Evolutionary conservation across 176 grass and related monocot genomes (phyloP), one percentile per base, ranked within the genome.

Genomic region (Otatea glauca): DNA sequence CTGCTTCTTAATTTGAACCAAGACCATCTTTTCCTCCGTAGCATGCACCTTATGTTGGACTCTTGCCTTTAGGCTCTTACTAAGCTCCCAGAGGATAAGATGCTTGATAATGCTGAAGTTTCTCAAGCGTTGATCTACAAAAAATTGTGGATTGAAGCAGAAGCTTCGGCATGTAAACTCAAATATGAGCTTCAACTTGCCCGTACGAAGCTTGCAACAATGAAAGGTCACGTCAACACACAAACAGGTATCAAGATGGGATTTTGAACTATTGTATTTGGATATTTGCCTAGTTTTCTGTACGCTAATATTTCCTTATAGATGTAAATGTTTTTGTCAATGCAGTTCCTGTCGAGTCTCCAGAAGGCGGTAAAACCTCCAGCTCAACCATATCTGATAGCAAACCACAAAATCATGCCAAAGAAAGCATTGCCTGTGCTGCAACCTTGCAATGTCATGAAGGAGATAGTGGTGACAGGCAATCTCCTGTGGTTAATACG

Each of bases 111-210:
- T 61, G 71, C 64, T 76, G 81, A 90, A 79, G 72, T 81, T 72
- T 72, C 84, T 68, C 68, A 89, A 75, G 79, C 79, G 14, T 77
- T 81, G 70, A 60, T 93, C 58, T 97, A 92, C 82, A 93, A 86
- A 79, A 93, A 88, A 44, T 76, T 93, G 62, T 97, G 92, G 95
- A 72, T 97, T 84, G 89, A 97, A 87, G 76, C 92, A 79, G 95
- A 97, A 83, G 87, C 88, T 84, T 84, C 85, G 9, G 74, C 85
- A 1, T 94, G 91, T 85, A 89, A 86, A 67, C 90, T 94, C 82
- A 97, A 97, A 79, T 93, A 93, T 39, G 91, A 94, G 79, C 95
- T 92, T 92, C 86, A 89, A 62, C 69, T 89, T 81, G 84, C 81
- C 35, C 77, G 44, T 48, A 56, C 49, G 66, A 90, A 90, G 67